These are phyloP conservation scores for Arthrobotrys musiformis DNA, from an alignment of 2,329 filamentous ascomycete species.

Conservation along the genomic window DNA sequence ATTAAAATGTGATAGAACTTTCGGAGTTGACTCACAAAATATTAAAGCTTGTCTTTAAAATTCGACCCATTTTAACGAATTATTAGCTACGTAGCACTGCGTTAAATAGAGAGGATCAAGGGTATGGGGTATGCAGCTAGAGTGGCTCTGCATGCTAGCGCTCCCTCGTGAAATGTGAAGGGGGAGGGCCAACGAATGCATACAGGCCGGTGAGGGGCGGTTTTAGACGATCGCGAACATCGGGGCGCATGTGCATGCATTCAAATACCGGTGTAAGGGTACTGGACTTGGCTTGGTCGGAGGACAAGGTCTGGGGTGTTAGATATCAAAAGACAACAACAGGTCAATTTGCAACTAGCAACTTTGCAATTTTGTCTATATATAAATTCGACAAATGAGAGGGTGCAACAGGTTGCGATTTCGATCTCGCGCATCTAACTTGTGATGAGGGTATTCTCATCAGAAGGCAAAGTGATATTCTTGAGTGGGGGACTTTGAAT, in stretches of 20 bases:
- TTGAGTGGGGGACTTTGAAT: background rate
- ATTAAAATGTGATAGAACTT: conserved; percentile 34
- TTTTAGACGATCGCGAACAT: conserved; percentile 32
- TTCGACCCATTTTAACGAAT: conserved; percentile 16
- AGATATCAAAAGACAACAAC: conserved; percentile 15
- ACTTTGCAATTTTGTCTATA: background rate
- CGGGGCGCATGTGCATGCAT: conserved; percentile 20
- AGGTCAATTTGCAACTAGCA: no score
- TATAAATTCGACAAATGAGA: conserved; percentile 2
- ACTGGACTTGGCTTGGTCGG: conserved; percentile 24
- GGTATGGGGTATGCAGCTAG: conserved; percentile 44
- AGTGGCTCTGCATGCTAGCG: conserved; percentile 43
- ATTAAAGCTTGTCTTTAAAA: conserved; percentile 4
- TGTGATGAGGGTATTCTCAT: background rate
- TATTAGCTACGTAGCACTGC: conserved; percentile 13
- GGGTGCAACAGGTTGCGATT: background rate
- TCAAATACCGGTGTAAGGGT: conserved; percentile 33
- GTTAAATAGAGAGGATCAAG: conserved; percentile 3
- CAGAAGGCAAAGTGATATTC: background rate
- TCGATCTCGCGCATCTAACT: background rate
- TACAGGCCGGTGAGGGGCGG: conserved; percentile 18
- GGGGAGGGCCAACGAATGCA: conserved; percentile 28
- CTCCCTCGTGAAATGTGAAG: conserved; percentile 34
- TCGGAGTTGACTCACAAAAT: conserved; percentile 4
- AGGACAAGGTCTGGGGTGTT: conserved; percentile 12